Conservation (phyloP, 495 filamentous ascomycete species). For the Penicillium coffeae region DNA sequence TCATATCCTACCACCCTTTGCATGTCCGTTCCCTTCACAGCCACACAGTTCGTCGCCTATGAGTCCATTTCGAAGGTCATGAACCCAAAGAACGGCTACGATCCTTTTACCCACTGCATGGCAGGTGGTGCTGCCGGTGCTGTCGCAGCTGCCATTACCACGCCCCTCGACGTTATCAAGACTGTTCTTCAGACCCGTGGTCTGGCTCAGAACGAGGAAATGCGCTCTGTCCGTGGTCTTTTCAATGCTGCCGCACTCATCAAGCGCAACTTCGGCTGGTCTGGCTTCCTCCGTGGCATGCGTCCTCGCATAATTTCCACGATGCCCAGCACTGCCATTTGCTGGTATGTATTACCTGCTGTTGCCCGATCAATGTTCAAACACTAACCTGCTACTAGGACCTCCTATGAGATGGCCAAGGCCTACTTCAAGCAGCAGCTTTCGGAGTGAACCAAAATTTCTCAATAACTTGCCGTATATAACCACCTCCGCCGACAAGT, state of each 20-base stretch:
- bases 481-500: neutral
- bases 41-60: conserved; percentile 93
- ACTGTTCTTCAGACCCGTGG: conserved; percentile 93
- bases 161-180: conserved; percentile 96
- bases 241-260: conserved; percentile 78
- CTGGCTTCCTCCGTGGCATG: conserved; percentile 89
- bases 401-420: conserved; percentile 77
- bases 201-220: conserved; percentile 71
- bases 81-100: conserved; percentile 80
- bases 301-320: conserved; percentile 89
- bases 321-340: conserved; percentile 98
- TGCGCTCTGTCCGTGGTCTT: conserved; percentile 81
- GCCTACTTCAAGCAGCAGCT: conserved; percentile 58
- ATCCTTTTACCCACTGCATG: conserved; percentile 86
- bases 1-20: conserved; percentile 97
- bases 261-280: conserved; percentile 74
- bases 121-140: conserved; percentile 92
- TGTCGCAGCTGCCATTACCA: conserved; percentile 88
- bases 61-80: conserved; percentile 92
- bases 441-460: conserved; percentile 21
- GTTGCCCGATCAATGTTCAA: neutral
- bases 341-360: conserved; percentile 67
- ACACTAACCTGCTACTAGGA: conserved; percentile 43
- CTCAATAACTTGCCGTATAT: neutral
- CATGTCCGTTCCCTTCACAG: conserved; percentile 98